Conservation (phyloP, 768 basidiomycete species). For the Auriculariales sp. region DNA sequence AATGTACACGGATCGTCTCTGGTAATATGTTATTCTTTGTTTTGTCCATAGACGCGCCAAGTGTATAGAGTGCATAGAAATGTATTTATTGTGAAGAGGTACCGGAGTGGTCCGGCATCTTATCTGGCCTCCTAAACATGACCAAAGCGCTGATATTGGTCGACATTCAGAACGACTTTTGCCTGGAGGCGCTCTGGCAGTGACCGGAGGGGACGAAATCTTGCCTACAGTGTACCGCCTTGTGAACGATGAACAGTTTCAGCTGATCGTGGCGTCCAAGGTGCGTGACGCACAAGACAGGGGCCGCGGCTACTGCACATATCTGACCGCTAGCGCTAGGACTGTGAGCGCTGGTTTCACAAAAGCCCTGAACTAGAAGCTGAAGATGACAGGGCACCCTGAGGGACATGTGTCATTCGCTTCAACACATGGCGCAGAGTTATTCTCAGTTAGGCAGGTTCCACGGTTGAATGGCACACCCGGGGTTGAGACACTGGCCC, state of each 20-base stretch:
- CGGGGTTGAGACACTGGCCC: constrained; percentile 19
- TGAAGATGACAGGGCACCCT: constrained; percentile 19
- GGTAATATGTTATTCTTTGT: not conserved
- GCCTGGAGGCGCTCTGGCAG: constrained; percentile 52
- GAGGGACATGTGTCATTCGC: constrained; percentile 57
- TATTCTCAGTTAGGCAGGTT: constrained; percentile 24
- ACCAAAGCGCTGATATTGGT: constrained; percentile 46
- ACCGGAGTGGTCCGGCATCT: no score
- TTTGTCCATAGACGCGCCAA: constrained; percentile 9
- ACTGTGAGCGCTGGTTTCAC: not conserved
- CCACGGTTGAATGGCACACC: constrained; percentile 11
- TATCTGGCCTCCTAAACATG: no score
- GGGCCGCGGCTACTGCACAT: not conserved
- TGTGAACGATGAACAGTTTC: constrained; percentile 24
- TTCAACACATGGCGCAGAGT: constrained; percentile 27
- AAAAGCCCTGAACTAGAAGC: not conserved
- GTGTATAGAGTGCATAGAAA: no score
- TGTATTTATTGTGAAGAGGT: no score
- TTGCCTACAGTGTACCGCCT: constrained; percentile 42
- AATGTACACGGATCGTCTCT: not conserved
- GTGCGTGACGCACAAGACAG: constrained; percentile 12
- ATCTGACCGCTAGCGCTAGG: not conserved
- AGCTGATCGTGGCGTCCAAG: constrained; percentile 23
- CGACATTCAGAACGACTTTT: constrained; percentile 83
- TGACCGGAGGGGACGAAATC: constrained; percentile 43